A percentile compares a stretch with the other conserved stretches of the same genome.
phyloP scores from a whole-genome alignment of 495 filamentous ascomycete genomes.

The Xylaria flabelliformis region DNA sequence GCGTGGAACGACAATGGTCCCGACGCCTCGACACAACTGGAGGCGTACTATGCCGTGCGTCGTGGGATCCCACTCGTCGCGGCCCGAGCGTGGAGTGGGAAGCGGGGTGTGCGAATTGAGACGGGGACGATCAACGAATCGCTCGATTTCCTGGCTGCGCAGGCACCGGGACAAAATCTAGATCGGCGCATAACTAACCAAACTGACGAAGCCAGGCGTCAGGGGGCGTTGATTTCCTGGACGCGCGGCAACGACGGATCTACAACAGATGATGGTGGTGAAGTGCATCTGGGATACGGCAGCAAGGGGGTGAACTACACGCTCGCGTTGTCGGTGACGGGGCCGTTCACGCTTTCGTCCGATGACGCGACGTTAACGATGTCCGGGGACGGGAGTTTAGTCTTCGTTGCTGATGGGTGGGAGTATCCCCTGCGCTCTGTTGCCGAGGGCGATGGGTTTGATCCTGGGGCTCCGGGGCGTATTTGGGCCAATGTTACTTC shows the following conservation, averaged over 20 bases:
- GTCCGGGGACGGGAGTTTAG: slow-evolving; percentile 40
- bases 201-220: neutral
- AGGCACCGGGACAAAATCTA: slow-evolving; percentile 57
- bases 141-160: slow-evolving; percentile 46
- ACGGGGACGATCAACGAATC: slow-evolving; percentile 20
- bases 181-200: slow-evolving; percentile 44
- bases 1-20: slow-evolving; percentile 66
- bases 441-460: slow-evolving; percentile 40
- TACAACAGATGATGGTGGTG: neutral
- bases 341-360: slow-evolving; percentile 52
- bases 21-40: slow-evolving; percentile 61
- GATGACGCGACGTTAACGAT: slow-evolving; percentile 46
- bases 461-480: slow-evolving; percentile 44
- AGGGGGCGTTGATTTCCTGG: slow-evolving; percentile 24
- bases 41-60: slow-evolving; percentile 60
- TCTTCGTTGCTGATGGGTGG: slow-evolving; percentile 56
- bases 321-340: slow-evolving; percentile 44
- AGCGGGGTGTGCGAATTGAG: slow-evolving; percentile 44
- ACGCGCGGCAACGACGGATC: neutral
- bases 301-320: slow-evolving; percentile 64
- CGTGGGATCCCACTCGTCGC: slow-evolving; percentile 54
- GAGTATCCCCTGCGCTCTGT: slow-evolving; percentile 57
- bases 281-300: slow-evolving; percentile 42
- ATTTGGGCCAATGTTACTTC: slow-evolving; percentile 48
- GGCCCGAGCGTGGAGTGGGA: slow-evolving; percentile 52